phyloP scores from a whole-genome alignment of 2,329 filamentous ascomycete genomes.

The Neopestalotiopsis sp. region DNA sequence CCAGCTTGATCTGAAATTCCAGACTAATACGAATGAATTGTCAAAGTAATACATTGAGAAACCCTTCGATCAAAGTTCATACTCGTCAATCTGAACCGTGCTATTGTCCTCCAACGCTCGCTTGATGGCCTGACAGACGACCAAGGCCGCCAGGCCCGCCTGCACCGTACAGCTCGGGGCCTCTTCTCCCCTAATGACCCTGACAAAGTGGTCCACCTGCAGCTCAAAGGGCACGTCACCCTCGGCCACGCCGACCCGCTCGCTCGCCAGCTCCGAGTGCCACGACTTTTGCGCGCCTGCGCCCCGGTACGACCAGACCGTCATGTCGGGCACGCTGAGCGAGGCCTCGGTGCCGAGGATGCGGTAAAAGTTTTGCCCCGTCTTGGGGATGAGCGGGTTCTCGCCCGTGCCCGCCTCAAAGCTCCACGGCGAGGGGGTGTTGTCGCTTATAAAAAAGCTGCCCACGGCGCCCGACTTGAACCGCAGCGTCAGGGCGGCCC shows the following conservation, averaged over 20 bases:
- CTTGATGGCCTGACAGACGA: constrained; percentile 55
- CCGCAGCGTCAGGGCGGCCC: constrained; percentile 55
- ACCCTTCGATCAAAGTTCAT: constrained; percentile 15
- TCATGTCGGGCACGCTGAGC: constrained; percentile 60
- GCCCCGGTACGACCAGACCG: constrained; percentile 49
- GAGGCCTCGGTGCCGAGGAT: constrained; percentile 58
- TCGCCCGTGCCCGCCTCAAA: constrained; percentile 65
- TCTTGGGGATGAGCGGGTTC: constrained; percentile 55
- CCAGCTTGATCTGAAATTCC: background rate
- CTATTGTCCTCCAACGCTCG: constrained; percentile 42
- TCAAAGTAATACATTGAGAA: background rate
- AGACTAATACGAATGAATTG: background rate
- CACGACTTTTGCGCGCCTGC: constrained; percentile 44
- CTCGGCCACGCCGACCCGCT: constrained; percentile 28
- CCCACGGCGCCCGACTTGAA: constrained; percentile 61
- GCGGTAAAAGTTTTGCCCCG: constrained; percentile 52
- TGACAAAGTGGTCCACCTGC: constrained; percentile 56
- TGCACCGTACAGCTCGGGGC: constrained; percentile 50
- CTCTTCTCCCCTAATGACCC: constrained; percentile 48
- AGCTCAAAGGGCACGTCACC: constrained; percentile 51
- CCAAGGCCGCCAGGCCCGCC: constrained; percentile 55
- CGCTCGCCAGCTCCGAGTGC: constrained; percentile 39
- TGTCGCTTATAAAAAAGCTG: constrained; percentile 61
- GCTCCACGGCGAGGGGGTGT: constrained; percentile 53
- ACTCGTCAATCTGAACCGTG: constrained; percentile 27